Evolutionary conservation across 2,329 filamentous ascomycete species (phyloP), one percentile per base, ranked within the genome.

Genomic region (Cadophora luteo-olivacea): DNA sequence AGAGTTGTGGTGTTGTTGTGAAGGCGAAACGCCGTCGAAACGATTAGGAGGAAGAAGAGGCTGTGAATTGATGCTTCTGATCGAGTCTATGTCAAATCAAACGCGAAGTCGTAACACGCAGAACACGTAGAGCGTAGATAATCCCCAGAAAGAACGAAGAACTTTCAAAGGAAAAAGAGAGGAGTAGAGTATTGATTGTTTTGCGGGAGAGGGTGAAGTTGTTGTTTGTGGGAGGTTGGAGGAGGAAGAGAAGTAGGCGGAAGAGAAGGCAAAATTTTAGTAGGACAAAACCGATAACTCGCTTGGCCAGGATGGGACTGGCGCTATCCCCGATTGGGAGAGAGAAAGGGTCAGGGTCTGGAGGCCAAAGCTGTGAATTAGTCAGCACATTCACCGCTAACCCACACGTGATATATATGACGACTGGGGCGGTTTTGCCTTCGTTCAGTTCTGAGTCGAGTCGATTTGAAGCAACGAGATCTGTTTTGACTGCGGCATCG

Each of bases 131-230:
- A 61, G 61, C 55, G 38, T 25, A 49, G 38, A 66, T n/a, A 49
- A 78, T 80, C 79, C 82, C 82, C 79, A 82, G 77, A 78, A 77
- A 80, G 77, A 74, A 72, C 69, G 66, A 72, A 74, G 69, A 76
- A 80, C 80, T 81, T 83, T 84, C 80, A 82, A 83, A 80, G 80
- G 80, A 80, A 81, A 29, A 78, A 75, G 72, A 65, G 72, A 72
- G 73, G 71, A 69, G 70, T 25, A 64, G 64, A 69, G 48, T 58
- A 29, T 67, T 66, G 29, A 32, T 65, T 69, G 63, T 57, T 45
- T 38, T 19, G 45, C 14, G 11, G 65, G 58, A 16, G 58, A 41
- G 38, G 58, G 60, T 49, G 45, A 49, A 24, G 57, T 65, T 49
- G 67, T 70, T 70, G 67, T 70, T 65, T 67, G 55, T 60, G 57